Evolutionary conservation across 2,329 filamentous ascomycete genomes (phyloP).

Genomic region (Stenocarpella maydis): DNA sequence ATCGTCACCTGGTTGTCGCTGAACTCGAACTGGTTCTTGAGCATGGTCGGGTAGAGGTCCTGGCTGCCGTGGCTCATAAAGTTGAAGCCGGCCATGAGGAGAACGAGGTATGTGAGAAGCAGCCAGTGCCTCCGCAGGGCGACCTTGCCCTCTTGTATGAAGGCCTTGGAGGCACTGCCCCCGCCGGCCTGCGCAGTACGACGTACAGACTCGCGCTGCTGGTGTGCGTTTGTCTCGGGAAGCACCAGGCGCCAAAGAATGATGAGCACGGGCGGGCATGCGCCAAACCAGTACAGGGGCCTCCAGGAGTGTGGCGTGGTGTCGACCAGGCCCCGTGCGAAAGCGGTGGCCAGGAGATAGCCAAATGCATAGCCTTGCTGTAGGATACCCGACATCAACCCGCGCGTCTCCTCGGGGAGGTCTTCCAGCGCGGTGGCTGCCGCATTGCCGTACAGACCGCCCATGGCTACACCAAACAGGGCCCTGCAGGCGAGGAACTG

Average conservation of each 20-base stretch:
- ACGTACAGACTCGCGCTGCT: slow-evolving; percentile 70
- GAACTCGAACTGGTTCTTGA: slow-evolving; percentile 64
- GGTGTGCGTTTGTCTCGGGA: slow-evolving; percentile 80
- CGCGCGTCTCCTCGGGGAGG: slow-evolving; percentile 71
- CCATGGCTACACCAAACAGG: slow-evolving; percentile 84
- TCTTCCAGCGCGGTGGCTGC: slow-evolving; percentile 83
- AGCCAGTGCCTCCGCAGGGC: slow-evolving; percentile 84
- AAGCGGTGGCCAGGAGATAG: slow-evolving; percentile 68
- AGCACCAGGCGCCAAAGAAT: slow-evolving; percentile 81
- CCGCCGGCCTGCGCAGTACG: slow-evolving; percentile 39
- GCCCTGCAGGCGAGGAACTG: slow-evolving; percentile 79
- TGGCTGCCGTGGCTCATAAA: slow-evolving; percentile 85
- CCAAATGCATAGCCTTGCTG: slow-evolving; percentile 77
- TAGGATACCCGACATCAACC: slow-evolving; percentile 77
- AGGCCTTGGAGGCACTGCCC: slow-evolving; percentile 68
- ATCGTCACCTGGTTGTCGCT: slow-evolving; percentile 67
- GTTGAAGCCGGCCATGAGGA: slow-evolving; percentile 92
- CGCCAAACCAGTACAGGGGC: slow-evolving; percentile 89
- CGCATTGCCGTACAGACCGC: slow-evolving; percentile 80
- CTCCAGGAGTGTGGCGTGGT: slow-evolving; percentile 85
- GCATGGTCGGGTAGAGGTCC: slow-evolving; percentile 68
- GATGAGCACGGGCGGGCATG: slow-evolving; percentile 80
- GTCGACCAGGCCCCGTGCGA: slow-evolving; percentile 72
- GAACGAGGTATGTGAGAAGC: slow-evolving; percentile 79
- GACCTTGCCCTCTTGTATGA: slow-evolving; percentile 79